A percentile compares a stretch with the other conserved stretches of the same genome.
phyloP scores from a whole-genome alignment of 345 rosid genomes.

The Pseudoturritis turrita region DNA sequence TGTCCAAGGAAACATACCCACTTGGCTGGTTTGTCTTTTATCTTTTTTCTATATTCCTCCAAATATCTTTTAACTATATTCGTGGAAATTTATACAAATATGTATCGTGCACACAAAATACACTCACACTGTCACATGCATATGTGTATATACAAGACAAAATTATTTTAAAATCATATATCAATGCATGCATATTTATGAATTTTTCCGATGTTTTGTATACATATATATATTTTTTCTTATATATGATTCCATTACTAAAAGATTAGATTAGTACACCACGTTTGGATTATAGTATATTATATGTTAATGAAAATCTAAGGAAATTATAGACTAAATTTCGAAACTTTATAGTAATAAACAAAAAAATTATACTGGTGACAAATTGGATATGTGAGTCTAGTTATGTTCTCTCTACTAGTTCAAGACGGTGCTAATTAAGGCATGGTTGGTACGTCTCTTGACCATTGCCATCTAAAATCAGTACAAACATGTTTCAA shows the following conservation, averaged over 20 bases:
- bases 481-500: not conserved
- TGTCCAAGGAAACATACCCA: slow-evolving; percentile 76
- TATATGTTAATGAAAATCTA: not conserved
- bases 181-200: not conserved
- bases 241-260: not conserved
- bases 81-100: not conserved
- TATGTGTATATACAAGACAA: not conserved
- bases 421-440: too few relatives aligned
- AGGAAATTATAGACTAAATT: not conserved
- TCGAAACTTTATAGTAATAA: too few relatives aligned
- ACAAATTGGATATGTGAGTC: too few relatives aligned
- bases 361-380: too few relatives aligned
- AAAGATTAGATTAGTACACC: not conserved
- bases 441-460: not conserved
- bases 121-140: slow-evolving; percentile 6
- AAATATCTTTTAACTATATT: not conserved
- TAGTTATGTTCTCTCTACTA: too few relatives aligned
- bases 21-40: slow-evolving; percentile 73
- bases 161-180: not conserved
- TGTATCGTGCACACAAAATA: slow-evolving; percentile 29
- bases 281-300: not conserved
- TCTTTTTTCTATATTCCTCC: not conserved
- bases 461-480: not conserved
- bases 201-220: not conserved
- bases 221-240: not conserved